phyloP scores from a whole-genome alignment of 2,329 filamentous ascomycete genomes.

The Apiospora marii region DNA sequence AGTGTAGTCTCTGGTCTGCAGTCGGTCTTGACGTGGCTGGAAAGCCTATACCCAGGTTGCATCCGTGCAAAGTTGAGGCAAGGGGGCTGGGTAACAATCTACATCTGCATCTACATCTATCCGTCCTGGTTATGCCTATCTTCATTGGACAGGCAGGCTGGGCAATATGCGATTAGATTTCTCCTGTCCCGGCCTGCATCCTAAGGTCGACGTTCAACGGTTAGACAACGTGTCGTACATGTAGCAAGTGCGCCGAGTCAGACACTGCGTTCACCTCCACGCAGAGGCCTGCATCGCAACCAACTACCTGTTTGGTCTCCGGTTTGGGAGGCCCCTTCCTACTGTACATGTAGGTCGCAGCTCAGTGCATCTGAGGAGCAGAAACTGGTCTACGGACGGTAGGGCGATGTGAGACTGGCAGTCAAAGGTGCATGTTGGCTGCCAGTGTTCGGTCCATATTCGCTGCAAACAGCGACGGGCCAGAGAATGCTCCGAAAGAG shows the following conservation, averaged over 20 bases:
- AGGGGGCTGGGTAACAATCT: background rate
- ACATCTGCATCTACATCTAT: too few species aligned
- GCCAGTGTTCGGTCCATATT: background rate
- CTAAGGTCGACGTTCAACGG: background rate
- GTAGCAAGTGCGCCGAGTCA: background rate
- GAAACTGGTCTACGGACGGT: background rate
- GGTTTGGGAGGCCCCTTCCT: background rate
- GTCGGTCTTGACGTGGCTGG: background rate
- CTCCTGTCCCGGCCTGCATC: background rate
- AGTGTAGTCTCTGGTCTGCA: background rate
- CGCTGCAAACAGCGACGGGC: background rate
- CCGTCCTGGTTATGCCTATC: background rate
- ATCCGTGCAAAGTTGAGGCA: background rate
- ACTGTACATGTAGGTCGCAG: background rate
- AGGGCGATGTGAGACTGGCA: background rate
- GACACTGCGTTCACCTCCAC: background rate
- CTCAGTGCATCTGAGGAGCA: background rate
- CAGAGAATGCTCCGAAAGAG: background rate
- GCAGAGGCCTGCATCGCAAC: background rate
- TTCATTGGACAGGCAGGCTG: background rate
- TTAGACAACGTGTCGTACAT: background rate
- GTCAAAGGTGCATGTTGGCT: background rate
- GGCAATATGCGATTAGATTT: background rate
- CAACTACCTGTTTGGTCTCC: background rate
- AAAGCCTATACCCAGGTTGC: background rate